phyloP scores from a whole-genome alignment of 2,329 filamentous ascomycete genomes.

The Aspergillus persii region DNA sequence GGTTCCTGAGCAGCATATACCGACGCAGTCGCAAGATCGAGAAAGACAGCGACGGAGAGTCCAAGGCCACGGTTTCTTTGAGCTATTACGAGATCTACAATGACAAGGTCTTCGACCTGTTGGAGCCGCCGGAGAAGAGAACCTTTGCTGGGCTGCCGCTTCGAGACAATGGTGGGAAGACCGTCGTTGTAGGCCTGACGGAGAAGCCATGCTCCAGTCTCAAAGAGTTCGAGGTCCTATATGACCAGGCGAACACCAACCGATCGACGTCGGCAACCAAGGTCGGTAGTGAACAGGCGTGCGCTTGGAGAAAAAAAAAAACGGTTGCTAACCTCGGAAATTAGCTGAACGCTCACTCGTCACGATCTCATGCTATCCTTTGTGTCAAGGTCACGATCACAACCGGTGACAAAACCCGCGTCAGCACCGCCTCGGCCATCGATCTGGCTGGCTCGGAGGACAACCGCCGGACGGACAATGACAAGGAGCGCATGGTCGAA shows the following conservation, averaged over 20 bases:
- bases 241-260: slow-evolving; percentile 89
- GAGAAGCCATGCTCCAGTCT: slow-evolving; percentile 79
- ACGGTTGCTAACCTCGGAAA: slow-evolving; percentile 8
- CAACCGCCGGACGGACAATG: slow-evolving; percentile 90
- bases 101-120: slow-evolving; percentile 88
- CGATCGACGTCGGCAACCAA: slow-evolving; percentile 87
- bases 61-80: slow-evolving; percentile 69
- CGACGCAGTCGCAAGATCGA: slow-evolving; percentile 78
- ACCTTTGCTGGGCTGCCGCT: slow-evolving; percentile 76
- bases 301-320: not conserved
- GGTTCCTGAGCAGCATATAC: slow-evolving; percentile 81
- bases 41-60: slow-evolving; percentile 72
- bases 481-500: slow-evolving; percentile 87
- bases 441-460: slow-evolving; percentile 95
- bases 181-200: slow-evolving; percentile 79
- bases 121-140: slow-evolving; percentile 83
- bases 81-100: slow-evolving; percentile 98
- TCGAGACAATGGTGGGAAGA: slow-evolving; percentile 82
- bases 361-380: slow-evolving; percentile 83
- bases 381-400: slow-evolving; percentile 83
- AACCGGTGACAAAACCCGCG: slow-evolving; percentile 63
- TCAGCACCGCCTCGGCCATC: slow-evolving; percentile 89
- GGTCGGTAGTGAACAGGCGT: slow-evolving; percentile 31
- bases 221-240: slow-evolving; percentile 85
- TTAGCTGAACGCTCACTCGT: slow-evolving; percentile 82